Conservation (phyloP, 306 rosid species). For the Trichosanthes truncata region DNA sequence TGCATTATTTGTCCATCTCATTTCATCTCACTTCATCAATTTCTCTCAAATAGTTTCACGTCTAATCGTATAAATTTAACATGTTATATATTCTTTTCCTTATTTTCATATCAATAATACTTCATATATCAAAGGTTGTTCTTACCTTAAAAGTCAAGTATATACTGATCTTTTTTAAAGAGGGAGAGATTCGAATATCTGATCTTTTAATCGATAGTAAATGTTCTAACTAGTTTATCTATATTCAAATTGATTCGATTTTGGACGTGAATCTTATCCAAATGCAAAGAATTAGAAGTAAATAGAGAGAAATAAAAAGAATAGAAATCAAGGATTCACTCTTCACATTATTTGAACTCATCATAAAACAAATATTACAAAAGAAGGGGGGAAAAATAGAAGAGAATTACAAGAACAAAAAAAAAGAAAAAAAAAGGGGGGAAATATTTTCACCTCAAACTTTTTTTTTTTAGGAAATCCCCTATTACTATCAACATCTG, state of each 20-base stretch:
- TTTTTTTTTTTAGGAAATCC: neutral
- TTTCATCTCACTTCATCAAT: neutral
- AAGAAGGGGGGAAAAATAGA: neutral
- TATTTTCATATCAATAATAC: neutral
- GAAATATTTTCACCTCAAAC: constrained; percentile 1
- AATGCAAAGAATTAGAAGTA: neutral
- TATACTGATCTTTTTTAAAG: no score
- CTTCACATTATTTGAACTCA: neutral
- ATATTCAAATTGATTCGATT: no score
- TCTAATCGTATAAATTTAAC: neutral
- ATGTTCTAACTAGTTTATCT: no score
- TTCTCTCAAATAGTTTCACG: neutral
- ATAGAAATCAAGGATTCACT: neutral
- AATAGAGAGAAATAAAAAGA: no score
- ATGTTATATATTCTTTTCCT: neutral
- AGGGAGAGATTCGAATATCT: no score
- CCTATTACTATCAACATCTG: constrained; percentile 57
- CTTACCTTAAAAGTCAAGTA: neutral
- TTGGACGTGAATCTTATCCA: neutral
- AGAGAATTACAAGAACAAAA: neutral
- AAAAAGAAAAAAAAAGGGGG: neutral
- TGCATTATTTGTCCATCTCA: neutral
- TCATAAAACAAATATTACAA: constrained; percentile 3
- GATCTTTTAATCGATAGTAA: neutral
- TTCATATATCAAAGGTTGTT: neutral